Evolutionary conservation across 768 basidiomycete species (phyloP), one percentile per base, ranked within the genome.

Genomic region (Amanita molliuscula): DNA sequence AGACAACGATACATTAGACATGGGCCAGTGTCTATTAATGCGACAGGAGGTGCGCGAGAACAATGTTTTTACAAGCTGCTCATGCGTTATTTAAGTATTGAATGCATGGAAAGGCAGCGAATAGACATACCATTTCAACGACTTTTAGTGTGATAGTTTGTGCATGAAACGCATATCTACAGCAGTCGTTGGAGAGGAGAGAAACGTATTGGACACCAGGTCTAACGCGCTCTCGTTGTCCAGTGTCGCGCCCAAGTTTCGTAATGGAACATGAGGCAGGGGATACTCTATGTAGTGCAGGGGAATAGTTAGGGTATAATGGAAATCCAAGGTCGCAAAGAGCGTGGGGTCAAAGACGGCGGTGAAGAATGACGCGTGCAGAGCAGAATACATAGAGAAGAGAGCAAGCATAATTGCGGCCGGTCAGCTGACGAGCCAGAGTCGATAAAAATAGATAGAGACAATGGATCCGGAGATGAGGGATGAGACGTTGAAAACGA

Each of bases 401-500:
- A 49, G 34, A 35, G 25, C 47, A 41, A 50, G 25, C 49, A 44
- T 34, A 35, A 21, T 48, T 29, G 47, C 35, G 21, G 47, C 35
- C 47, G 33, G 16, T n/a, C 5, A 41, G 20, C 18, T 28, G 33
- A 44, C 31, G 41, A 50, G 33, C 41, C 40, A 29, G 21, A 36
- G 15, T 20, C 33, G 18, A 46, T 46, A 36, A 41, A 29, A 40
- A 37, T 7, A 44, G 42, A 50, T 40, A 41, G 43, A 48, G 16
- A 35, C 47, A 42, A 45, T 23, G 25, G n/a, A 43, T 8, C 25
- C 26, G n/a, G n/a, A 1, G 23, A 43, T n/a, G n/a, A 26, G 29
- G 46, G 51, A 48, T 43, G 48, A 34, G 49, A 51, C 13, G 52
- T 33, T 47, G 47, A 28, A 18, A 26, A n/a, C 34, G 44, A 26